Conservation (phyloP, 2,329 filamentous ascomycete genomes). For the Sclerotinia glacialis region DNA sequence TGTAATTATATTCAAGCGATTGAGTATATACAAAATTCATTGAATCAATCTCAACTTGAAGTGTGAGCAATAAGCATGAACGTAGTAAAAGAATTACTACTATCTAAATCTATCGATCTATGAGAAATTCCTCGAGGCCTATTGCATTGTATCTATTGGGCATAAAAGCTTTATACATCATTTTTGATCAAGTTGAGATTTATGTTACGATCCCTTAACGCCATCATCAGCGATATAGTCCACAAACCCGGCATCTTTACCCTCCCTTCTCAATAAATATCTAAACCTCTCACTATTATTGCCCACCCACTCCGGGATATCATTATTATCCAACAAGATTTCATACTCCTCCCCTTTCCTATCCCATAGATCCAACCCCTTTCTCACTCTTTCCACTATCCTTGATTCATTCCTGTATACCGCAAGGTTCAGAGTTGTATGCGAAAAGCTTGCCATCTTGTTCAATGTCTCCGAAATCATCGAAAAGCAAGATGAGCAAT, state of each 20-base stretch:
- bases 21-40: too few relatives aligned
- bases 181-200: neutral
- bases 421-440: constrained; percentile 42
- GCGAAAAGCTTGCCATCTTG: constrained; percentile 46
- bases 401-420: constrained; percentile 42
- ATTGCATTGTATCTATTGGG: neutral
- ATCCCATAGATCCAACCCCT: constrained; percentile 45
- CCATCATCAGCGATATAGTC: constrained; percentile 21
- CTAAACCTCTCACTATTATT: constrained; percentile 27
- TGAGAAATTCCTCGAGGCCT: neutral
- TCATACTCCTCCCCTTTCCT: constrained; percentile 39
- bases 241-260: constrained; percentile 28
- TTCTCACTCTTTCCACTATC: constrained; percentile 44
- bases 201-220: neutral
- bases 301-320: constrained; percentile 44
- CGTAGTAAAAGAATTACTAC: neutral
- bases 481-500: constrained; percentile 46
- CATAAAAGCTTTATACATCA: neutral
- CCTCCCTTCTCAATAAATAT: constrained; percentile 32
- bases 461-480: constrained; percentile 44
- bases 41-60: neutral
- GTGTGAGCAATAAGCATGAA: neutral
- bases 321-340: constrained; percentile 42
- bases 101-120: neutral
- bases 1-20: neutral